Evolutionary conservation across 2,329 filamentous ascomycete genomes (phyloP), one percentile per base, ranked within the genome.

Genomic region (Lachnellula hyalina): DNA sequence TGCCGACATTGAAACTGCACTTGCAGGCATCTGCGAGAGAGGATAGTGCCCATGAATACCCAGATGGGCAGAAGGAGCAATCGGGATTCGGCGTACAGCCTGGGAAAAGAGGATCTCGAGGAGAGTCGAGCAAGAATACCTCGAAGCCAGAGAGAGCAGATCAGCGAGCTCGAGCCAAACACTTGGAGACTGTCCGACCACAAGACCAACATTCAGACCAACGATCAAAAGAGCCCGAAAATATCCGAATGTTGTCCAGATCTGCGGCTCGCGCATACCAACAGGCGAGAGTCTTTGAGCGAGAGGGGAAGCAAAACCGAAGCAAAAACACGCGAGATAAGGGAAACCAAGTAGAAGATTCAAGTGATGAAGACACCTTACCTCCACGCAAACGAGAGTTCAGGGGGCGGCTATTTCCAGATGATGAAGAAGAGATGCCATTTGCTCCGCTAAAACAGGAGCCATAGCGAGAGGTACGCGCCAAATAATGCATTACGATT

Each of bases 401-500:
- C 41, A 44, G 41, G 19, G 19, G 41, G 11, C 41, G 15, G n/a
- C 7, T 21, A 19, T 44, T 44, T 19, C n/a, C 7, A 25, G 19
- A 44, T 15, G 41, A 44, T 11, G 41, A 44, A 4, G 41, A 44
- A 5, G 41, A 44, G 11, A 21, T 44, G 41, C 41, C 19, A 21
- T 44, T 44, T 19, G 41, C 41, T 19, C 15, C 19, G 19, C 19
- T 5, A 25, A 12, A 12, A 9, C 4, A 44, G 11, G 6, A 23
- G 12, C 41, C 38, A 15, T n/a, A 41, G 15, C 8, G 28, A 32
- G 17, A 17, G 4, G 36, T 19, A 6, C 5, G 23, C 19, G 12
- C 23, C 19, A 44, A 52, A 52, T 49, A 47, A 47, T 35, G 34
- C 40, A 53, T 41, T 50, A 51, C 42, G 44, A 50, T 47, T 60